Percentiles rank a stretch among this genome's conserved stretches.
Evolutionary conservation across 345 rosid species (phyloP).

Genomic region (Camelina sativa): DNA sequence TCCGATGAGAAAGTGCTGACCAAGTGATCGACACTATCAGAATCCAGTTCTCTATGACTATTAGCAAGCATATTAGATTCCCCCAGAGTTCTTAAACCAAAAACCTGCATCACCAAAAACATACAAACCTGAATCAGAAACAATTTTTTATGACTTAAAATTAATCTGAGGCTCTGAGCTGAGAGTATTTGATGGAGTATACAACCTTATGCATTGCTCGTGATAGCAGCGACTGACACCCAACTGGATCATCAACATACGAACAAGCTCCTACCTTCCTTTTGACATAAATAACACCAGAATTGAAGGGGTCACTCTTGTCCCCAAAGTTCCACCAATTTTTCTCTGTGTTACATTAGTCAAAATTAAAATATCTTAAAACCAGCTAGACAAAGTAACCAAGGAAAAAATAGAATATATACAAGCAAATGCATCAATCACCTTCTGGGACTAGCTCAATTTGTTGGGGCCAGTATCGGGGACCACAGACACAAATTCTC

Average conservation of each 20-base stretch:
- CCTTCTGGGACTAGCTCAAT: constrained; percentile 90
- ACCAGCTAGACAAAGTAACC: constrained; percentile 5
- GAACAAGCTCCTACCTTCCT: constrained; percentile 98
- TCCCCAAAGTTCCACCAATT: constrained; percentile 86
- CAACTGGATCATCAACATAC: constrained; percentile 93
- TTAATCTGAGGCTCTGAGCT: constrained; percentile 17
- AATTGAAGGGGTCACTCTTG: constrained; percentile 75
- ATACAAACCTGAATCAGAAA: constrained; percentile 15
- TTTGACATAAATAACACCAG: constrained; percentile 87
- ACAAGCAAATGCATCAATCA: constrained; percentile 35
- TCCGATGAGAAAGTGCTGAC: constrained; percentile 95
- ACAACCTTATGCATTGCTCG: constrained; percentile 97
- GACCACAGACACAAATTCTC: constrained; percentile 84
- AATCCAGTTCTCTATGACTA: constrained; percentile 51
- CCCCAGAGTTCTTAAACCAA: constrained; percentile 65
- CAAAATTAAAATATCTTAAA: constrained; percentile 16
- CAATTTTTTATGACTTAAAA: constrained; percentile 17
- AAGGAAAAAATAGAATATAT: constrained; percentile 11
- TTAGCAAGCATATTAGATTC: constrained; percentile 46
- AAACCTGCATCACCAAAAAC: constrained; percentile 60
- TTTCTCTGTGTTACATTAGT: constrained; percentile 56
- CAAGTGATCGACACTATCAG: constrained; percentile 80
- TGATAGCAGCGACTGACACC: constrained; percentile 89
- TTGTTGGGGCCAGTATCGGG: constrained; percentile 95
- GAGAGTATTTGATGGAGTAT: constrained; percentile 13